Conservation (phyloP, 305 asterid genomes). For the Fraxinus dipetala region DNA sequence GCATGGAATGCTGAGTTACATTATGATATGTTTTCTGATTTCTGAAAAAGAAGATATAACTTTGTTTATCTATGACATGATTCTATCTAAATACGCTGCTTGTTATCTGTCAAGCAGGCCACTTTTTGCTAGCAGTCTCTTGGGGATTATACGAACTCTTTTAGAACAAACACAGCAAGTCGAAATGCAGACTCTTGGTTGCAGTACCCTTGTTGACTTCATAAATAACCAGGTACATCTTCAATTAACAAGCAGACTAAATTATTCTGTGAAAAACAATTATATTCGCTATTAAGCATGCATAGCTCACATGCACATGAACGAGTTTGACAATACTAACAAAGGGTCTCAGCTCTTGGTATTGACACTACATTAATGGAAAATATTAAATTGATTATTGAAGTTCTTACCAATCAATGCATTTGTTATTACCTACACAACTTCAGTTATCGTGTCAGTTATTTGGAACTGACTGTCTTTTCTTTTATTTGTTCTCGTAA, state of each 20-base stretch:
- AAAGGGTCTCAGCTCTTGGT: not conserved
- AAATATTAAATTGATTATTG: not conserved
- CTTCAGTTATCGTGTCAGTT: not conserved
- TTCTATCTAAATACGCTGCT: not conserved
- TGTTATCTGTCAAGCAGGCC: conserved; percentile 38
- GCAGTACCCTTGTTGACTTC: conserved; percentile 43
- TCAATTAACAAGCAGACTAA: not conserved
- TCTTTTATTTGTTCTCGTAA: conserved; percentile 15
- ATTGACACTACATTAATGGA: not conserved
- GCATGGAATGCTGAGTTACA: not conserved
- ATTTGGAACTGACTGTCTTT: conserved; percentile 14
- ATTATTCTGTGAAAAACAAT: not conserved
- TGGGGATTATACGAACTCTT: conserved; percentile 42
- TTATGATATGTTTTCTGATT: not conserved
- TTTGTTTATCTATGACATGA: not conserved
- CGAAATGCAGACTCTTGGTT: conserved; percentile 48
- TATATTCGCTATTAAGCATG: not conserved
- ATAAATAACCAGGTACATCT: conserved; percentile 42
- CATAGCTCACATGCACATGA: not conserved
- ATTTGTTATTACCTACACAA: not conserved
- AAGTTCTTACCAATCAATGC: not conserved
- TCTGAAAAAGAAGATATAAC: not conserved
- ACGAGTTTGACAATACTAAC: not conserved
- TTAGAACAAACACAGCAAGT: conserved; percentile 42
- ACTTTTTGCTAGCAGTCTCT: conserved; percentile 49